Evolutionary conservation across 257 asterid species (phyloP), one percentile per base, ranked within the genome.

Genomic region (Avicennia marina): DNA sequence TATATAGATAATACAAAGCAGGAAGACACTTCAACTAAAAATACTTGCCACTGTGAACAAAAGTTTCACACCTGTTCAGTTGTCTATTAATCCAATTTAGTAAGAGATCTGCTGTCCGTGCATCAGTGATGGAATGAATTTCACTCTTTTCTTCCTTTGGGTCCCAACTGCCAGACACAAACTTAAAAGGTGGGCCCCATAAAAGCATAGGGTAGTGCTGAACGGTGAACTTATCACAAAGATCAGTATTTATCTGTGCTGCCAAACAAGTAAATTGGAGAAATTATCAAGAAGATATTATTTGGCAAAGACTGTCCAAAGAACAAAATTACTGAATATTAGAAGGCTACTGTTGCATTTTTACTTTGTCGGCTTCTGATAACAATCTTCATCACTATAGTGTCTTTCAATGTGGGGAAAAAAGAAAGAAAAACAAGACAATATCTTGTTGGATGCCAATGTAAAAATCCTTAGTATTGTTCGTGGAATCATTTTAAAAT

Each of bases 171-270:
- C 86, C 84, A 11, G 69, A 70, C 1, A 81, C 84, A 76, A 91
- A 91, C 76, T 83, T 85, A 40, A 95, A 76, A 56, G 98, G 78
- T 44, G 86, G 80, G 20, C 93, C 94, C 98, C 98, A 88, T 10
- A 88, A 68, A 64, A 88, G 96, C 78, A 77, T 79, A 43, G 98
- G 96, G 70, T 75, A 87, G 81, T 69, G 81, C 42, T 41, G 72
- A 12, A 91, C 86, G 41, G 94, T 83, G 78, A 83, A 91, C 80
- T 83, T 91, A 73, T 80, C 86, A 78, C 98, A 91, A 40, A 91
- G 81, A 36, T 83, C 66, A 27, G 73, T 72, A 68, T 91, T 91
- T 76, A 81, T 72, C 98, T 91, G 98, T 78, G 84, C 94, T 91
- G 98, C 82, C 98, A 83, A 79, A 75, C 63, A 82, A 75, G 67